Percentiles rank a stretch among this genome's conserved stretches.
Conservation (phyloP, 1,284 basidiomycete genomes). For the Inonotus obliquus region DNA sequence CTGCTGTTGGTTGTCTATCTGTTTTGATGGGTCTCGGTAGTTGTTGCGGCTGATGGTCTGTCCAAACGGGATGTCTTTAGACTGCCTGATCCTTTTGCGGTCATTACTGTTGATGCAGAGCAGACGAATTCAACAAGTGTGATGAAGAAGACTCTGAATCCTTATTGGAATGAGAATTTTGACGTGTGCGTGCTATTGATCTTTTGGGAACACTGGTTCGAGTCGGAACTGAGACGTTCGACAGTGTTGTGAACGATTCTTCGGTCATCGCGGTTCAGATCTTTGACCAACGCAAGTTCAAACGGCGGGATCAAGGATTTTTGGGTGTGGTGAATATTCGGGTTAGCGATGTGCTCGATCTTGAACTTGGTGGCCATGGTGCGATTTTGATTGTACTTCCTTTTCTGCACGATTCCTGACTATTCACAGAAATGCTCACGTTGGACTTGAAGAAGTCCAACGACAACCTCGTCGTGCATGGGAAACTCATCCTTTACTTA, state of each 20-base stretch:
- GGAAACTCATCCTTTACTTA: conserved; percentile 86
- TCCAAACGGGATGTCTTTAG: conserved; percentile 90
- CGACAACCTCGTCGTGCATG: conserved; percentile 85
- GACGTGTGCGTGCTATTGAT: conserved; percentile 56
- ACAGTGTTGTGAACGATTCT: conserved; percentile 82
- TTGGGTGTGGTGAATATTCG: conserved; percentile 91
- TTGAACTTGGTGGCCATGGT: conserved; percentile 88
- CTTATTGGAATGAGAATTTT: conserved; percentile 93
- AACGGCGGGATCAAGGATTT: conserved; percentile 92
- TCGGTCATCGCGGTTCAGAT: conserved; percentile 93
- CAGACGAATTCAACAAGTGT: conserved; percentile 91
- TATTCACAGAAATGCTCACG: conserved; percentile 75
- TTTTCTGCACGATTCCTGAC: not conserved
- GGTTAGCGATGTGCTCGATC: conserved; percentile 85
- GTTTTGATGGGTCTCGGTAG: conserved; percentile 35
- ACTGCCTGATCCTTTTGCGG: conserved; percentile 91
- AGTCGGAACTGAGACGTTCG: conserved; percentile 17
- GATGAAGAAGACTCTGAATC: conserved; percentile 87
- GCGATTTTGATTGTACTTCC: conserved; percentile 27
- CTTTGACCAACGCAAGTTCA: conserved; percentile 97
- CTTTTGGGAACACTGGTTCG: not conserved
- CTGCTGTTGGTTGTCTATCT: not conserved
- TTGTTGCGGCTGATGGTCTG: conserved; percentile 85
- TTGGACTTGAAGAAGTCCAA: conserved; percentile 87
- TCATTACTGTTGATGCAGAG: conserved; percentile 92